Percentiles rank a stretch among this genome's conserved stretches.
phyloP scores from a whole-genome alignment of 805 yeast genomes.

The Helenozyma rhizophorensis region DNA sequence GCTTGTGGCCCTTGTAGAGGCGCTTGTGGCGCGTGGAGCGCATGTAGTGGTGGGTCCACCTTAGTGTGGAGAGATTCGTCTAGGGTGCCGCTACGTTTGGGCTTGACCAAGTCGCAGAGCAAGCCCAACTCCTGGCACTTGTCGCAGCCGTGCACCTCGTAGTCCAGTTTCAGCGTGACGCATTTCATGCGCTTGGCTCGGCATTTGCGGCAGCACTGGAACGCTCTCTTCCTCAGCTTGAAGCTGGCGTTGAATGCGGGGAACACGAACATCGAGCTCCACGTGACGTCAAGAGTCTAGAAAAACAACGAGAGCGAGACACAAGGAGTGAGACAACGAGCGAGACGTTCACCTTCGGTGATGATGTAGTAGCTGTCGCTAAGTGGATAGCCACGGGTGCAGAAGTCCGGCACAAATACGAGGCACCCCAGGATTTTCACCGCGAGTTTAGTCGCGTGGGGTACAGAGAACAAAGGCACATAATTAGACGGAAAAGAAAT shows the following conservation, averaged over 20 bases:
- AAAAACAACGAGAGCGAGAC: not conserved
- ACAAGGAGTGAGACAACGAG: not conserved
- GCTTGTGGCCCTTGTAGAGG: slow-evolving; percentile 1
- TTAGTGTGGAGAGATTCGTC: slow-evolving; percentile 1
- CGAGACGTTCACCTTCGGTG: too few species aligned
- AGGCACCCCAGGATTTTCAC: too few species aligned
- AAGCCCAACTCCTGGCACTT: slow-evolving; percentile 14
- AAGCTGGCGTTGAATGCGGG: slow-evolving; percentile 40
- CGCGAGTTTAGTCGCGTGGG: too few species aligned
- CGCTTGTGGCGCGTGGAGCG: not conserved
- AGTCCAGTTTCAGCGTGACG: slow-evolving; percentile 14
- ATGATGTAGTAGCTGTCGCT: too few species aligned
- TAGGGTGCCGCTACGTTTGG: not conserved
- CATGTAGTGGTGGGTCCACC: too few species aligned
- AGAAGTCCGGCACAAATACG: too few species aligned
- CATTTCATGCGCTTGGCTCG: slow-evolving; percentile 27
- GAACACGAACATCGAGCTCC: slow-evolving; percentile 38
- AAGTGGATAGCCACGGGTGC: too few species aligned
- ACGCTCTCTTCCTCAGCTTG: slow-evolving; percentile 38
- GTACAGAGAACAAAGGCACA: too few species aligned
- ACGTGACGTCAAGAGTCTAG: too few species aligned
- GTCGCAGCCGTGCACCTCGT: slow-evolving; percentile 20
- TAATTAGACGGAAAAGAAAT: too few species aligned
- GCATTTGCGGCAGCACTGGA: slow-evolving; percentile 39
- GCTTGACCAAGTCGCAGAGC: slow-evolving; percentile 15